phyloP scores from a whole-genome alignment of 2,329 filamentous ascomycete species.

The Bipolaris gigantea region DNA sequence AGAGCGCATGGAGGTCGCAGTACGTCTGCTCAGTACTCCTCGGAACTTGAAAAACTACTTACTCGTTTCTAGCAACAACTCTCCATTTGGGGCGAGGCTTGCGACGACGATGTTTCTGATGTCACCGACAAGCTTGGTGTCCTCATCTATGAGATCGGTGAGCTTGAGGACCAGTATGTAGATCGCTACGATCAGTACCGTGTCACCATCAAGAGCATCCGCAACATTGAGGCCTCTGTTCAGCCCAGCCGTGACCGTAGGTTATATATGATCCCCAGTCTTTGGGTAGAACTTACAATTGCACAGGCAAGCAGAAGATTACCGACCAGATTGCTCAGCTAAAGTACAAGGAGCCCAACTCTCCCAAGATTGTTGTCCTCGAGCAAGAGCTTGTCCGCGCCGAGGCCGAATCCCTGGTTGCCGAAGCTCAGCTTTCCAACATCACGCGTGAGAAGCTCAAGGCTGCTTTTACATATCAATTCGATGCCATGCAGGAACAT shows the following conservation, averaged over 20 bases:
- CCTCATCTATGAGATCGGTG: constrained; percentile 95
- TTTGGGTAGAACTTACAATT: constrained; percentile 4
- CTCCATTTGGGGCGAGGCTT: constrained; percentile 93
- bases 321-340: constrained; percentile 97
- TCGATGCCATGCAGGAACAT: constrained; percentile 95
- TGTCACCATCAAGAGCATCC: constrained; percentile 98
- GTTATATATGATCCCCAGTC: constrained; percentile 39
- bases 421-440: constrained; percentile 97
- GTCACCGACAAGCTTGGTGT: constrained; percentile 99
- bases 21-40: constrained; percentile 56
- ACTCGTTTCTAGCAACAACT: constrained; percentile 79
- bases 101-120: constrained; percentile 97
- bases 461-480: constrained; percentile 96
- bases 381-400: constrained; percentile 98
- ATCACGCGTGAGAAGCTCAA: constrained; percentile 99
- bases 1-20: constrained; percentile 97
- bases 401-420: constrained; percentile 97
- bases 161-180: constrained; percentile 97
- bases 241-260: constrained; percentile 95
- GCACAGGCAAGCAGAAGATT: constrained; percentile 93
- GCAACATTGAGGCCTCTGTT: constrained; percentile 97
- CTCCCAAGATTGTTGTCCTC: constrained; percentile 93
- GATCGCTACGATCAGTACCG: constrained; percentile 99
- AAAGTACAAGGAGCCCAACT: constrained; percentile 99
- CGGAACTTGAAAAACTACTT: constrained; percentile 16